These are phyloP conservation scores for Heterobasidion irregulare DNA, from an alignment of 1,284 basidiomycete species.

Conservation along the genomic window DNA sequence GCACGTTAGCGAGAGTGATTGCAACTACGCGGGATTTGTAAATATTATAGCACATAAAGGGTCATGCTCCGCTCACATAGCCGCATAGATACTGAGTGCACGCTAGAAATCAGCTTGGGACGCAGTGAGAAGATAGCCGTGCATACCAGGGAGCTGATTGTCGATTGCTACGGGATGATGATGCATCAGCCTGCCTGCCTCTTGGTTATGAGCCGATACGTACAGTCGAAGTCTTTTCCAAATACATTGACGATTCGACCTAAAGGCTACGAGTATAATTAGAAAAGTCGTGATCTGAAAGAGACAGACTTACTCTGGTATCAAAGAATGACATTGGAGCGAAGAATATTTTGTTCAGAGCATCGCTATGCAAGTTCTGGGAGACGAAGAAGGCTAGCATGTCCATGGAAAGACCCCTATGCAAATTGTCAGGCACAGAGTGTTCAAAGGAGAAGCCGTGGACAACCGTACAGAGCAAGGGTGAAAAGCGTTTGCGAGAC, in stretches of 20 bases:
- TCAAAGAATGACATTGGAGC: slow-evolving; percentile 89
- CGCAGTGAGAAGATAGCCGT: slow-evolving; percentile 9
- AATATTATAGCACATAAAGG: background rate
- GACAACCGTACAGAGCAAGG: slow-evolving; percentile 40
- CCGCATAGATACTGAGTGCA: slow-evolving; percentile 37
- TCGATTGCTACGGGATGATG: slow-evolving; percentile 52
- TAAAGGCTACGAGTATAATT: slow-evolving; percentile 48
- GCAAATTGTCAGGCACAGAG: slow-evolving; percentile 23
- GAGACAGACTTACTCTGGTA: slow-evolving; percentile 45
- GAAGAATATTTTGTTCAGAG: background rate
- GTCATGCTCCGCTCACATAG: background rate
- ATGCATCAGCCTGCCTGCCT: background rate
- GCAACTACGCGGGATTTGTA: slow-evolving; percentile 57
- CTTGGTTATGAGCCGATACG: background rate
- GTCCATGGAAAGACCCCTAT: slow-evolving; percentile 43
- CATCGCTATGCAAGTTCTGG: slow-evolving; percentile 34
- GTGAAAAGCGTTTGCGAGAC: slow-evolving; percentile 54
- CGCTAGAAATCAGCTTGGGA: background rate
- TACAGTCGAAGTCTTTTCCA: slow-evolving; percentile 69
- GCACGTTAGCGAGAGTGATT: slow-evolving; percentile 53
- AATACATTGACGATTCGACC: slow-evolving; percentile 88
- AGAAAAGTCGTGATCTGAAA: background rate
- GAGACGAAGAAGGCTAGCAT: slow-evolving; percentile 62
- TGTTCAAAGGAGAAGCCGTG: slow-evolving; percentile 28
- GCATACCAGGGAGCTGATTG: slow-evolving; percentile 51